phyloP scores from a whole-genome alignment of 371 early-diverging fungal genomes.

The Blakeslea trispora region DNA sequence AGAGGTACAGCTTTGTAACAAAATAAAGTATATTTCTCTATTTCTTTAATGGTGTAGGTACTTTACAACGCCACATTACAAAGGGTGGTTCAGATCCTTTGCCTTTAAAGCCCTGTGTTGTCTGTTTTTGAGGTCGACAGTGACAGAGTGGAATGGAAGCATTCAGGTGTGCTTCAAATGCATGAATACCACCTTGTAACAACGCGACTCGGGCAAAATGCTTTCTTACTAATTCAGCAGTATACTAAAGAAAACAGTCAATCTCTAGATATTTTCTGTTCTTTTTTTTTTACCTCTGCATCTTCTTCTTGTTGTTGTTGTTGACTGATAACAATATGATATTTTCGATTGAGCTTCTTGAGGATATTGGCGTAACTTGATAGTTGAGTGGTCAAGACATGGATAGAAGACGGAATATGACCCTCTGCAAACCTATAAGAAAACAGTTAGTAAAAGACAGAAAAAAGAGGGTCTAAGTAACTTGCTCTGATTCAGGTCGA shows the following conservation, averaged over 20 bases:
- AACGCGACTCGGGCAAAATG: conserved; percentile 54
- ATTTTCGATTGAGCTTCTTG: conserved; percentile 58
- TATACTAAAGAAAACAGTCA: conserved; percentile 37
- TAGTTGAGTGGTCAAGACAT: conserved; percentile 51
- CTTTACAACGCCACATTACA: conserved; percentile 52
- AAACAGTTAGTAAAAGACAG: neutral
- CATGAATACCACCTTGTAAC: conserved; percentile 62
- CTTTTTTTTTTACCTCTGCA: conserved; percentile 63
- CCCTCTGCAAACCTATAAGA: conserved; percentile 52
- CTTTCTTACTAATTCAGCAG: conserved; percentile 51
- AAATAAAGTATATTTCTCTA: conserved; percentile 23
- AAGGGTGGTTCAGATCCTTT: conserved; percentile 56
- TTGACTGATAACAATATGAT: conserved; percentile 56
- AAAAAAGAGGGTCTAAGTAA: neutral
- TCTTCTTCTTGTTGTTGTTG: conserved; percentile 49
- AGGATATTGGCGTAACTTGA: conserved; percentile 49
- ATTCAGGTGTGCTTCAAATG: conserved; percentile 33
- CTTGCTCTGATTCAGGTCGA: conserved; percentile 61
- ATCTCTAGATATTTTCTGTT: too few relatives aligned
- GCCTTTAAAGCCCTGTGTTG: conserved; percentile 44
- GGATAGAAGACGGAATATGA: conserved; percentile 62
- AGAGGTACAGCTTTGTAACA: conserved; percentile 77
- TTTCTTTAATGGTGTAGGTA: conserved; percentile 35
- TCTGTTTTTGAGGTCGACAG: conserved; percentile 52
- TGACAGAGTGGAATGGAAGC: conserved; percentile 26